Percentiles rank a stretch among this genome's conserved stretches.
phyloP scores from a whole-genome alignment of 73 alveolate species.

The Paramecium tetraurelia region DNA sequence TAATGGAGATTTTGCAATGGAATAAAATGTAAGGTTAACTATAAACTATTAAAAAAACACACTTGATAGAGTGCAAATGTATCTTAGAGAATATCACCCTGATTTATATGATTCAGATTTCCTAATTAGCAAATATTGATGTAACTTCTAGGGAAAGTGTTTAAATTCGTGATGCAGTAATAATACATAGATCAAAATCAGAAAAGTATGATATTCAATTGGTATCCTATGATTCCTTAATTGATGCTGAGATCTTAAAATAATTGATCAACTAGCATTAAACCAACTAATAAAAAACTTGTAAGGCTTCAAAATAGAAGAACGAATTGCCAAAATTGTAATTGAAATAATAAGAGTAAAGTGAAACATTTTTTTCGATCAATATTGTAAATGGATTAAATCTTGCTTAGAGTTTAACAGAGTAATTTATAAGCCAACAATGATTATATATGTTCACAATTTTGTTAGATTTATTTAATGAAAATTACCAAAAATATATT shows the following conservation, averaged over 20 bases:
- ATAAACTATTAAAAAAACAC: neutral
- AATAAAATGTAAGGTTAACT: neutral
- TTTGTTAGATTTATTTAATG: neutral
- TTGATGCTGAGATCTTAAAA: neutral
- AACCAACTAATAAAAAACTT: neutral
- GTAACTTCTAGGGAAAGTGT: neutral
- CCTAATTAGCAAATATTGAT: neutral
- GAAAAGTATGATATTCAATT: neutral
- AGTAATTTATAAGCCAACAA: neutral
- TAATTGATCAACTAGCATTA: neutral
- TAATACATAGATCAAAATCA: neutral
- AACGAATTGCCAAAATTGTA: neutral
- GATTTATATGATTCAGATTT: neutral
- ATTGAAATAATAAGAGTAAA: neutral
- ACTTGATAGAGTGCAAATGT: neutral
- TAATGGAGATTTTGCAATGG: neutral
- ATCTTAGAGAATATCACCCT: neutral
- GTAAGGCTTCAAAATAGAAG: neutral
- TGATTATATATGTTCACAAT: neutral
- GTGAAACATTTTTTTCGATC: neutral
- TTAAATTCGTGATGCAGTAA: neutral
- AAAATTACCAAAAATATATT: neutral
- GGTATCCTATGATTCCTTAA: neutral
- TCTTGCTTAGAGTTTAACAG: neutral
- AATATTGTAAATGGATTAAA: neutral